A percentile compares a stretch with the other conserved stretches of the same genome.
phyloP scores from a whole-genome alignment of 2,329 filamentous ascomycete genomes.

The Arachnomyces sp. region DNA sequence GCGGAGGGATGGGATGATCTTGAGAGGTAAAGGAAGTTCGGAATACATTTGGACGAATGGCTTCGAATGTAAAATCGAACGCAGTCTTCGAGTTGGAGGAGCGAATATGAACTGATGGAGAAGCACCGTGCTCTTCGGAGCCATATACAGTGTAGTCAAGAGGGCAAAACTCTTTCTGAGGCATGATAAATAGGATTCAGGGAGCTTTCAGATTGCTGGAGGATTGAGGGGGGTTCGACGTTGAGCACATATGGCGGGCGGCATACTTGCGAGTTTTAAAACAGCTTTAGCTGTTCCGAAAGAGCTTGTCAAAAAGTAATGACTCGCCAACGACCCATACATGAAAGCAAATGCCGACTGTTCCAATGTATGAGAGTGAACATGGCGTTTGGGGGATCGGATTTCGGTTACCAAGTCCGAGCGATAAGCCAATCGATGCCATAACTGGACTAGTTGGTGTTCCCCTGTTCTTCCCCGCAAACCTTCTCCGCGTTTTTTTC shows the following conservation, averaged over 20 bases:
- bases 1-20: conserved; percentile 56
- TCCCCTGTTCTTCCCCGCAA: not conserved
- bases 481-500: conserved; percentile 6
- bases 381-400: conserved; percentile 16
- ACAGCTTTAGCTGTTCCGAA: not conserved
- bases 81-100: conserved; percentile 33
- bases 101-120: conserved; percentile 33
- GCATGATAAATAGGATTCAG: conserved; percentile 30
- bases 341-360: too few relatives aligned
- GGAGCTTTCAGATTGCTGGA: not conserved
- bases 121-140: conserved; percentile 14
- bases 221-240: too few relatives aligned
- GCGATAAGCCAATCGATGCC: not conserved
- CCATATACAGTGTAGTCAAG: conserved; percentile 27
- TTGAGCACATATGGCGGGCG: too few relatives aligned
- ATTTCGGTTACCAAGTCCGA: conserved; percentile 25
- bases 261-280: conserved; percentile 17
- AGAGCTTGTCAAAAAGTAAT: not conserved
- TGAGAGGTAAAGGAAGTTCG: conserved; percentile 58
- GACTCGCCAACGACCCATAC: not conserved
- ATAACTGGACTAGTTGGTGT: not conserved
- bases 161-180: conserved; percentile 41
- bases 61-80: conserved; percentile 56
- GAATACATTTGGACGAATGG: conserved; percentile 55
- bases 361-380: not conserved